Evolutionary conservation across 352 stramenopile species (phyloP).

Genomic region (Globisporangium paroecandrum): DNA sequence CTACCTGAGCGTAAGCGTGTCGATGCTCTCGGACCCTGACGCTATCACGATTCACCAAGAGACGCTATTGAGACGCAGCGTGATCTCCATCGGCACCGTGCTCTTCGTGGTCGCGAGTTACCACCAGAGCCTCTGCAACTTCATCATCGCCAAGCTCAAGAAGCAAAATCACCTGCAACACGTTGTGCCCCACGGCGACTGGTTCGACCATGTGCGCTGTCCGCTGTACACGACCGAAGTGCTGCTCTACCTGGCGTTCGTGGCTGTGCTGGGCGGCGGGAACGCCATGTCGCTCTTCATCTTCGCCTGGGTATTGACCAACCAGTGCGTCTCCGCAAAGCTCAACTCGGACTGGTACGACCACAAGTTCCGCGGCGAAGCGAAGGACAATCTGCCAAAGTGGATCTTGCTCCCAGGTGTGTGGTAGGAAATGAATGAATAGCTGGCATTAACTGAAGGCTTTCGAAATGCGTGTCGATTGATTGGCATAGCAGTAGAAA

Average conservation of each 20-base stretch:
- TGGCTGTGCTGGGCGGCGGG: constrained; percentile 33
- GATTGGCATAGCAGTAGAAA: constrained; percentile 21
- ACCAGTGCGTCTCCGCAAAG: constrained; percentile 54
- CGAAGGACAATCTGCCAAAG: constrained; percentile 24
- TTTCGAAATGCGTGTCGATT: constrained; percentile 17
- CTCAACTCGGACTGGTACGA: constrained; percentile 56
- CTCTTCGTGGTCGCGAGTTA: constrained; percentile 50
- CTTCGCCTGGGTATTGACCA: constrained; percentile 55
- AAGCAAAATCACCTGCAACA: constrained; percentile 39
- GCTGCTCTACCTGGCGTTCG: constrained; percentile 56
- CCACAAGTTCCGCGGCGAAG: constrained; percentile 48
- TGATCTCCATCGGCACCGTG: constrained; percentile 23
- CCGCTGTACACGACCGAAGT: constrained; percentile 65
- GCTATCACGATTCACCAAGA: constrained; percentile 21
- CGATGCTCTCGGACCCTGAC: constrained; percentile 40
- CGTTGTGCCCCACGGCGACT: constrained; percentile 56
- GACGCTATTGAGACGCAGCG: constrained; percentile 15
- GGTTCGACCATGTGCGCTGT: constrained; percentile 61
- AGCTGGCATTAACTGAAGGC: neutral
- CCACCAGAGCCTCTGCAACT: constrained; percentile 65
- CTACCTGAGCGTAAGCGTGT: constrained; percentile 52
- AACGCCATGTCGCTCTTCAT: constrained; percentile 46
- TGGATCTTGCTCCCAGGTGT: constrained; percentile 35
- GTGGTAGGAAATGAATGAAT: constrained; percentile 20
- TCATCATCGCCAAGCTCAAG: constrained; percentile 54